Evolutionary conservation across 2,329 filamentous ascomycete genomes (phyloP), one percentile per base, ranked within the genome.

Genomic region (Aspergillus quadricinctus): DNA sequence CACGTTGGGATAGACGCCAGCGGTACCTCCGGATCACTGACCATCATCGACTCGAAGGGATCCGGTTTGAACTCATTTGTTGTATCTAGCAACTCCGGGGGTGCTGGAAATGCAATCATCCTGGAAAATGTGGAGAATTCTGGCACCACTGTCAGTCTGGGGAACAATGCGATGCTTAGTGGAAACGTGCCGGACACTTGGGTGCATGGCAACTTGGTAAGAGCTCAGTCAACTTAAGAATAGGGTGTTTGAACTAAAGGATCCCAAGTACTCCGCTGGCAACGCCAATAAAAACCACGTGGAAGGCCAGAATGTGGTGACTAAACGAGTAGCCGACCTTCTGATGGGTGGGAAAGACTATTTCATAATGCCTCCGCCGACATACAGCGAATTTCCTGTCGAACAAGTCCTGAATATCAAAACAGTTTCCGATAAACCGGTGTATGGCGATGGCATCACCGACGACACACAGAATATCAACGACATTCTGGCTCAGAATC

Each of bases 401-500:
- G 66, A 70, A 31, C 71, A 78, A 50, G 69, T 81, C 40, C 66
- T 80, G 35, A 81, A 79, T 54, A 69, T 81, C 49, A 81, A 79
- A 61, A 69, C 69, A 14, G 77, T 79, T 29, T 60, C 69, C 2
- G 71, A 69, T 3, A 64, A 67, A 21, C 66, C 66, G 0, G 77
- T 80, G 3, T 69, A 73, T 8, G 77, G 78, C 31, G 78, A 80
- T 57, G 74, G 76, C 46, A 54, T 54, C 6, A 69, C 67, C 1
- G 72, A 77, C 45, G 75, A 78, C 54, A 71, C 72, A 7, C 57
- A 61, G 3, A 72, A 70, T 45, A 70, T 75, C 54, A 74, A 75
- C 50, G 58, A 60, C 3, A 71, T 73, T 43, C 52, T 74, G 17
- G 57, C 66, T 5, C 52, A 66, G 9, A 64, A 69, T 9, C 74